Evolutionary conservation across 305 asterid species (phyloP).

Genomic region (Fraxinus velutina): DNA sequence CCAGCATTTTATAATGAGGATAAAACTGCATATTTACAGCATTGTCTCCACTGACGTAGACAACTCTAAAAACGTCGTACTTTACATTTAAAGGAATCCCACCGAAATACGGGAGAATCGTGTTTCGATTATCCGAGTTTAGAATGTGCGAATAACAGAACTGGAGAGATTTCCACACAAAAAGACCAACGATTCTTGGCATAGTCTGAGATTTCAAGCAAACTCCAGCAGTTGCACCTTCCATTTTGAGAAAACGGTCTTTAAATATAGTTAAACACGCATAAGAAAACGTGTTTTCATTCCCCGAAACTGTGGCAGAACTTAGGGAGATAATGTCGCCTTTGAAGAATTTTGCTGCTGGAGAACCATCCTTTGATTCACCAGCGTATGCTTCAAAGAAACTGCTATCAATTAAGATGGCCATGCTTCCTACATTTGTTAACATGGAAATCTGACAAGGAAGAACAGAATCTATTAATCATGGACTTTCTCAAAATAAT

Average conservation of each 20-base stretch:
- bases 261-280: constrained; percentile 51
- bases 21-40: constrained; percentile 9
- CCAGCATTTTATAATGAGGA: constrained; percentile 25
- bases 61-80: constrained; percentile 62
- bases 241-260: constrained; percentile 47
- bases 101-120: constrained; percentile 45
- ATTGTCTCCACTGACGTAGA: constrained; percentile 40
- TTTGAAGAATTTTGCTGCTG: constrained; percentile 51
- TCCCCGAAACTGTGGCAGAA: constrained; percentile 29
- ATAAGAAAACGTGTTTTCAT: constrained; percentile 19
- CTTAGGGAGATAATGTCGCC: constrained; percentile 53
- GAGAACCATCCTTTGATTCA: constrained; percentile 50
- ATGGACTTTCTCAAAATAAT: neutral
- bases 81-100: constrained; percentile 40
- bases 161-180: constrained; percentile 64
- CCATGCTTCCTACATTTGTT: constrained; percentile 45
- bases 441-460: constrained; percentile 43
- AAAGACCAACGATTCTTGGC: constrained; percentile 29
- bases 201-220: constrained; percentile 37
- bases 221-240: constrained; percentile 50
- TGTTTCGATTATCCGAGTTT: constrained; percentile 37
- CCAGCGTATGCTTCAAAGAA: constrained; percentile 61
- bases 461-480: neutral
- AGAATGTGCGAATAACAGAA: constrained; percentile 44
- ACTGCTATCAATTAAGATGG: constrained; percentile 41